Base-by-base conservation (phyloP, 2,329 filamentous ascomycete species). In the Ophiostoma sp. region DNA sequence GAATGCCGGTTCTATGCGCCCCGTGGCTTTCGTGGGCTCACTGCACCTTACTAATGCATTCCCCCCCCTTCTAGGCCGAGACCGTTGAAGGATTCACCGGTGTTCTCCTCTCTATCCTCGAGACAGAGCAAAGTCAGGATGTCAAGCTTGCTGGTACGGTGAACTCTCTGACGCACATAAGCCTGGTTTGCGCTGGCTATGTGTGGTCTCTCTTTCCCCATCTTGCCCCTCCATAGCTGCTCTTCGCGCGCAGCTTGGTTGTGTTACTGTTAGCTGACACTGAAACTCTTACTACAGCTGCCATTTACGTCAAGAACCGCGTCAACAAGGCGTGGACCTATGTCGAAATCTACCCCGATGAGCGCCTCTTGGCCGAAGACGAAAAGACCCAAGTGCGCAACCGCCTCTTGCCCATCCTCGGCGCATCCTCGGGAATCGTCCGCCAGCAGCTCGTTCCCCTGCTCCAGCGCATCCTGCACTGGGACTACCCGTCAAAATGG, bases 291-390 rank as follows among this genome's bases (percentile, higher is more conserved):
- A 40, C 66, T 18, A 49, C 42, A 97, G 94, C 93, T 76, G 93
- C 94, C 76, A 92, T 99, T 74, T 99, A 98, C 81, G 87, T 98
- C 78, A 99, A 99, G 83, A 98, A 99, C 81, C 90, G 93, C 77
- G 90, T 98, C 78, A 94, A 91, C 78, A 90, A 93, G 77, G 93
- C 92, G 75, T 99, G 95, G 95, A 85, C 89, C 68, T 87, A 86
- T 71, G 84, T 85, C 75, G 91, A 96, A 73, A 90, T 94, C 73
- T 88, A 85, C 76, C 85, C 88, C 71, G 85, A 86, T 75, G 88
- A 90, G 74, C 87, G 87, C 74, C 82, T 89, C 74, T 95, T 97
- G 79, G 85, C 90, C 74, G 94, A 98, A 76, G 88, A 91, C 70
- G 95, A 97, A 79, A 97, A 97, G 81, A 83, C 86, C 68, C 87